These are phyloP conservation scores for Rubroshorea leprosula DNA, from an alignment of 345 rosid species.

Conservation along the genomic window DNA sequence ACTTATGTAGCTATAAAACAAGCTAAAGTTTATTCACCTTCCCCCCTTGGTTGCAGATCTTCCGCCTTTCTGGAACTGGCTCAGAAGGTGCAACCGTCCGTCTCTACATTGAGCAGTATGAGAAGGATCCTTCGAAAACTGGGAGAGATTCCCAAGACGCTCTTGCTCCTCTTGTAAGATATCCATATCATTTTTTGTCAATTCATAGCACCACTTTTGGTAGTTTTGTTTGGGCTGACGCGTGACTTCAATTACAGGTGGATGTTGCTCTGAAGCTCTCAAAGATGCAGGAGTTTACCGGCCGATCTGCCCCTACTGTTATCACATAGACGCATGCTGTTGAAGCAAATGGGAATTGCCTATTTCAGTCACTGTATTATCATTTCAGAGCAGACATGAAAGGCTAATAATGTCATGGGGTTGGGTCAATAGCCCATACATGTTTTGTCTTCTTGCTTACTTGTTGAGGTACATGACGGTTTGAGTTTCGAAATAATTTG, in stretches of 20 bases:
- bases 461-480: neutral
- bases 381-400: neutral
- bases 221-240: conserved; percentile 3
- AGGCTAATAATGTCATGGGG: neutral
- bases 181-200: neutral
- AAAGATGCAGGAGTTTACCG: conserved; percentile 86
- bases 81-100: conserved; percentile 98
- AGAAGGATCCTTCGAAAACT: conserved; percentile 82
- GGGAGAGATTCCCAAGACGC: conserved; percentile 92
- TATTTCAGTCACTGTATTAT: neutral
- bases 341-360: neutral
- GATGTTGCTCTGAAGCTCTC: conserved; percentile 89
- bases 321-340: conserved; percentile 46
- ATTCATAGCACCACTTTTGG: neutral
- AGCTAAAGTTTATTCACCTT: neutral
- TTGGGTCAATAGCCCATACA: neutral
- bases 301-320: conserved; percentile 93
- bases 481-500: neutral
- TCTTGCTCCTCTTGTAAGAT: conserved; percentile 79
- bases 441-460: neutral
- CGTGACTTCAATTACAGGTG: conserved; percentile 47
- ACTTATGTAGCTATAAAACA: conserved; percentile 1
- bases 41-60: conserved; percentile 42
- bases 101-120: conserved; percentile 93
- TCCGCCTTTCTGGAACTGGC: conserved; percentile 98